These are phyloP conservation scores for Cryptococcus sp. DNA, from an alignment of 1,284 basidiomycete species.

Conservation along the genomic window DNA sequence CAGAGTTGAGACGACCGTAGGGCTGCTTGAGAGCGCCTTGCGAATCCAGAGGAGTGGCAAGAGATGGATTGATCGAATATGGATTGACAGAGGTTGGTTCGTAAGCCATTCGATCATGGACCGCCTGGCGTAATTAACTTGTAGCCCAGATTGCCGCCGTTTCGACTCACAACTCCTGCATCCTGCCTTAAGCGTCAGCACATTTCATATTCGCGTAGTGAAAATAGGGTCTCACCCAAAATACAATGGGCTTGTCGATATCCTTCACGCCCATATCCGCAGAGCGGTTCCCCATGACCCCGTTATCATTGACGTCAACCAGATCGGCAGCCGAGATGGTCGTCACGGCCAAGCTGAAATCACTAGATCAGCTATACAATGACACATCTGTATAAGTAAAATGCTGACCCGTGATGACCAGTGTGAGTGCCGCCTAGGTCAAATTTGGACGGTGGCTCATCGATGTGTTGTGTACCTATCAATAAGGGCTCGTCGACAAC, in stretches of 20 bases:
- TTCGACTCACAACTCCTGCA: conserved; percentile 15
- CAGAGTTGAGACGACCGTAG: neutral
- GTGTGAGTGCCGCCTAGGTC: conserved; percentile 5
- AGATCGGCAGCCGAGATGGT: conserved; percentile 6
- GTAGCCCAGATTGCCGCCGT: no score
- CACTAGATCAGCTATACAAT: neutral
- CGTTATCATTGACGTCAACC: conserved; percentile 3
- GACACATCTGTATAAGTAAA: neutral
- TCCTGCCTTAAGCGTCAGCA: conserved; percentile 5
- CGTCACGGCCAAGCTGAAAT: conserved; percentile 7
- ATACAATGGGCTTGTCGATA: conserved; percentile 3
- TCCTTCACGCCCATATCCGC: neutral
- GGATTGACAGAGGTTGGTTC: conserved; percentile 2
- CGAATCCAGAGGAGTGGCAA: neutral
- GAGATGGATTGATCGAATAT: conserved; percentile 3
- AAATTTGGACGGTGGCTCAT: conserved; percentile 6
- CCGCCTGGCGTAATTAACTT: conserved; percentile 1
- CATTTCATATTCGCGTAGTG: neutral
- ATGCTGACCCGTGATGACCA: conserved; percentile 21
- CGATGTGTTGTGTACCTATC: conserved; percentile 15
- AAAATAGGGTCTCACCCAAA: conserved; percentile 17
- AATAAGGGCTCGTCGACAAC: conserved; percentile 3
- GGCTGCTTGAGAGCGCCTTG: conserved; percentile 7
- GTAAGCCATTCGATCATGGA: conserved; percentile 9
- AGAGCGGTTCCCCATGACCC: neutral